Percentiles rank a stretch among this genome's conserved stretches.
These are phyloP conservation scores for Fusarium sp. DNA, from an alignment of 2,329 filamentous ascomycete genomes.

Conservation along the genomic window DNA sequence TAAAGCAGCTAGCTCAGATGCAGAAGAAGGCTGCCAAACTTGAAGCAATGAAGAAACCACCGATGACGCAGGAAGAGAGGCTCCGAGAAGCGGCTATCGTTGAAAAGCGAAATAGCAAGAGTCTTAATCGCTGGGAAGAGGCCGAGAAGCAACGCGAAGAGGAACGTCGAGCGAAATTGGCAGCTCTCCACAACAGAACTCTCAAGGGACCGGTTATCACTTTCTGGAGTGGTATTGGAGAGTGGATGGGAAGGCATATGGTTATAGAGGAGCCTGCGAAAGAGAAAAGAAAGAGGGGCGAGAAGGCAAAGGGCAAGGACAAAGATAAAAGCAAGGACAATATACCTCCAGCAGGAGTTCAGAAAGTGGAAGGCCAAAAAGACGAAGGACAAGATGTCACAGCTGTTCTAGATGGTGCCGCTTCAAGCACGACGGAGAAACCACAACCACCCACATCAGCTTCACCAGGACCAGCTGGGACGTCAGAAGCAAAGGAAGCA, in stretches of 20 bases:
- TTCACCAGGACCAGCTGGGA: background rate
- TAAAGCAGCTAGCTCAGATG: slow-evolving; percentile 76
- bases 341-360: slow-evolving; percentile 9
- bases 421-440: slow-evolving; percentile 19
- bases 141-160: slow-evolving; percentile 90
- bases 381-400: slow-evolving; percentile 13
- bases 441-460: slow-evolving; percentile 1
- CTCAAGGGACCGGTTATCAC: slow-evolving; percentile 90
- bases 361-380: slow-evolving; percentile 25
- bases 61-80: slow-evolving; percentile 88
- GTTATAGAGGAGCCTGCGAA: slow-evolving; percentile 73
- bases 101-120: slow-evolving; percentile 89
- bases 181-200: slow-evolving; percentile 86
- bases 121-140: slow-evolving; percentile 91
- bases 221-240: slow-evolving; percentile 91
- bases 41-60: slow-evolving; percentile 79
- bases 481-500: slow-evolving; percentile 1
- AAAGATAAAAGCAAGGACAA: slow-evolving; percentile 39
- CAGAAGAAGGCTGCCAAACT: slow-evolving; percentile 75
- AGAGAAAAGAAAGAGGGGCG: slow-evolving; percentile 61
- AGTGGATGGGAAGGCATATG: slow-evolving; percentile 78
- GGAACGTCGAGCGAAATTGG: slow-evolving; percentile 82
- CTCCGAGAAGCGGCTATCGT: slow-evolving; percentile 84
- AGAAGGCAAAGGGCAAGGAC: slow-evolving; percentile 48
- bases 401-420: background rate